Base-by-base conservation (phyloP, 169 alveolate species). In the Plasmodium knowlesi region DNA sequence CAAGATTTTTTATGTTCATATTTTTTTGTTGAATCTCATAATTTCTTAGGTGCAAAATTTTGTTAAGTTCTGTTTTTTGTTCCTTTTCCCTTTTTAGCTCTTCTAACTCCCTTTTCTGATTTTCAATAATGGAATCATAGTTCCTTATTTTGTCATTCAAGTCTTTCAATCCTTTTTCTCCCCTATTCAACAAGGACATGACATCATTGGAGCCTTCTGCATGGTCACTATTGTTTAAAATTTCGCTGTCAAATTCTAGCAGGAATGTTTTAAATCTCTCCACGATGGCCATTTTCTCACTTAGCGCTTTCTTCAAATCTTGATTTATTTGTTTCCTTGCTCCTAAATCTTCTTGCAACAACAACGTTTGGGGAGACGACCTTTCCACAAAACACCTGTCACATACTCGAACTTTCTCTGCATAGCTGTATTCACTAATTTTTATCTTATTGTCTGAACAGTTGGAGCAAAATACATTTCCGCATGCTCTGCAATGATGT, bases 311-410 rank as follows among this genome's bases (percentile, higher is more conserved):
- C 89, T 93, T 96, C 46, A 96, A 92, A 74, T 85, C 96, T 46
- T 95, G 96, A 92, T 96, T 96, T 4, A 96, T 96, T 70, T 95
- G 96, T 39, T 95, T 96, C 50, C 96, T 96, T 53, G 95, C 95
- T 53, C 96, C 97, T 84, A 96, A 85, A 79, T 96, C 97, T 95
- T 96, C 97, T 67, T 96, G 97, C 41, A 96, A 85, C n/a, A 96
- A 88, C 41, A 96, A 92, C 39, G 97, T 92, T 54, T 95, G 96
- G 71, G 94, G 92, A 53, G 97, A 89, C 3, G 96, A 93, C 50
- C 96, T 96, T 41, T 95, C 95, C 50, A 96, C 41, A 32, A 95
- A 84, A 82, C 97, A 96, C 50, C 93, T 95, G 39, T 92, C 94
- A 84, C 97, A 96, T 12, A 92, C 85, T 67, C 94, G 86, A 34